These are phyloP conservation scores for Coemansia sp. DNA, from an alignment of 192 early-diverging fungal species.

Conservation along the genomic window DNA sequence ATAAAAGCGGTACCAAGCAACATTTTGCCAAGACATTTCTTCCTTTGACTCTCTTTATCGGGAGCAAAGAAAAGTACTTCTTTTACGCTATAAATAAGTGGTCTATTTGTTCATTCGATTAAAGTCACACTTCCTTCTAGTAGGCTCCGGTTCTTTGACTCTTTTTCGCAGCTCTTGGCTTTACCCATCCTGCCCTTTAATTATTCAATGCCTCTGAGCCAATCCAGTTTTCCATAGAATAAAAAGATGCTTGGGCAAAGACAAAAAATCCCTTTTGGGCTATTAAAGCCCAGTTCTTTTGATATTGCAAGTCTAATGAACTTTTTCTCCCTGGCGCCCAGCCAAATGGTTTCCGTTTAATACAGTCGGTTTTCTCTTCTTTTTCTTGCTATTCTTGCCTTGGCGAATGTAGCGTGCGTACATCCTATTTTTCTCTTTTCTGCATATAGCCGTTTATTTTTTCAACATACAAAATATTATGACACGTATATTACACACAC, in stretches of 20 bases:
- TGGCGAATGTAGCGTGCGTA: not conserved
- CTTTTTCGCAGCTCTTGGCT: not conserved
- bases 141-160: not conserved
- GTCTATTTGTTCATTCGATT: not conserved
- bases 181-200: not conserved
- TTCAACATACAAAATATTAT: constrained; percentile 3
- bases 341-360: no score
- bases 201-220: not conserved
- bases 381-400: not conserved
- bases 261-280: not conserved
- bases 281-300: not conserved
- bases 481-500: not conserved
- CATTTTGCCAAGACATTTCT: not conserved
- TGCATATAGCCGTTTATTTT: not conserved
- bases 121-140: not conserved
- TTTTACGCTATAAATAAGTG: not conserved
- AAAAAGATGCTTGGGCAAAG: no score
- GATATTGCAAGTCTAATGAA: not conserved
- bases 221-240: not conserved
- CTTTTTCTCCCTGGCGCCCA: no score
- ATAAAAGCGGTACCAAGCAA: not conserved
- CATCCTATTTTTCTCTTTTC: not conserved
- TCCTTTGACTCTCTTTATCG: not conserved
- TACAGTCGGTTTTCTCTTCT: not conserved
- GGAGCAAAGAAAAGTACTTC: not conserved